Base-by-base conservation (phyloP, 768 basidiomycete species). In the Suillus plorans region DNA sequence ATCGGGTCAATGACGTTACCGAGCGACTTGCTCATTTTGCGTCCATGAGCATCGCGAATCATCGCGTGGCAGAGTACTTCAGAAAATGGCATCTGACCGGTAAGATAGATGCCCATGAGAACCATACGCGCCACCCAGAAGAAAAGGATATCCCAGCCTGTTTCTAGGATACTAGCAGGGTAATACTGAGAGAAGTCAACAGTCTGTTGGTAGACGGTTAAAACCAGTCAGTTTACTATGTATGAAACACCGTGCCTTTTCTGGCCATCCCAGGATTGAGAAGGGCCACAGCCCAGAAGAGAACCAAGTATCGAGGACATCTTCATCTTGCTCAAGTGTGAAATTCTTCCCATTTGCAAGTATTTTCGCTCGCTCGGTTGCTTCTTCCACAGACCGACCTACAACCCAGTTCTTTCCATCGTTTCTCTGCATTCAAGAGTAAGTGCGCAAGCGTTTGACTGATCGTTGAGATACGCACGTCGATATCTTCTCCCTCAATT, bases 51-150 rank as follows among this genome's bases (percentile, higher is more conserved):
- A 73, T 99, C 97, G 52, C 97, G 94, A 71, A 99, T 90, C 95
- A 99, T 97, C 25, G 97, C 96, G 73, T 99, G 97, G 78, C 96
- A 99, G 74, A 90, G 88, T 10, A 99, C 96, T 78, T 99, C 96
- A 57, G 86, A 83, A 85, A 99, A 99, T 1, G 97, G 97, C 82
- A 99, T 86, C 71, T 91, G 77, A 34, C 85, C 95, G 0, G 97
- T 99, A 55, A 98, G 86, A 63, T 90, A 85, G 70, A 94, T 79
- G 50, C 97, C 97, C 42, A 99, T 87, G 72, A 99, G 80, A 58
- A 92, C 97, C 97, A 99, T 99, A 50, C 97, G 91, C 18, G 97
- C 96, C 8, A 99, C 97, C 97, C 97, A 99, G 86, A 99, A 99
- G 85, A 96, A 96, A n/a, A 99, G 78, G 71, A 99, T 99, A 68